These are phyloP conservation scores for Mortierella sp. DNA, from an alignment of 371 early-diverging fungal species.

Conservation along the genomic window DNA sequence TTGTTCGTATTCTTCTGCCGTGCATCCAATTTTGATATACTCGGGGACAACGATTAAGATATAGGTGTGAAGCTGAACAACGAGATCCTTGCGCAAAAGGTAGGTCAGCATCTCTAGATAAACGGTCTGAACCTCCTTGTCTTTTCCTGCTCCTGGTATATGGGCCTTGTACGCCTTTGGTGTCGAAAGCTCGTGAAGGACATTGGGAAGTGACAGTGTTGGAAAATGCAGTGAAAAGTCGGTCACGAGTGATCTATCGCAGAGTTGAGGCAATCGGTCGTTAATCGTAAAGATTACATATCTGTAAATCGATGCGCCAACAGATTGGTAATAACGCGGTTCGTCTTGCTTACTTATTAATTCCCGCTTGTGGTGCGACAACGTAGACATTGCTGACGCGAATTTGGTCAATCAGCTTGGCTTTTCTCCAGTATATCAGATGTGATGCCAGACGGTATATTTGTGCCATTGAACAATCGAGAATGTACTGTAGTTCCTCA, in stretches of 20 bases:
- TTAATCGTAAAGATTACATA: neutral
- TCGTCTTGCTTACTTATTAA: constrained; percentile 61
- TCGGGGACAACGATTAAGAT: constrained; percentile 72
- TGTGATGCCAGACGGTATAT: constrained; percentile 90
- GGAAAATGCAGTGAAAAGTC: constrained; percentile 78
- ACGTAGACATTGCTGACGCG: constrained; percentile 83
- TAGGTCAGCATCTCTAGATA: constrained; percentile 87
- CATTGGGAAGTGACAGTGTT: constrained; percentile 69
- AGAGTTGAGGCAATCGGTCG: neutral
- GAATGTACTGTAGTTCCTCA: constrained; percentile 79
- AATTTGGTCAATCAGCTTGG: constrained; percentile 87
- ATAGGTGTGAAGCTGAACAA: constrained; percentile 88
- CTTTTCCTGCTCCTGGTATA: constrained; percentile 60
- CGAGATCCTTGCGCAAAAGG: constrained; percentile 79
- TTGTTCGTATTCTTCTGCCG: constrained; percentile 58
- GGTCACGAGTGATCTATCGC: constrained; percentile 54
- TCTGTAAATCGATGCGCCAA: neutral
- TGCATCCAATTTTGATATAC: constrained; percentile 59
- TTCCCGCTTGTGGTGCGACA: constrained; percentile 72
- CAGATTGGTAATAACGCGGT: neutral
- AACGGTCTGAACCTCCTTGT: constrained; percentile 71
- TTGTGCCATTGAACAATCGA: constrained; percentile 92
- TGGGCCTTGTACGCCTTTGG: constrained; percentile 77
- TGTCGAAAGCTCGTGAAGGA: constrained; percentile 79
- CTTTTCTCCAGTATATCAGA: constrained; percentile 91